Conservation (phyloP, 2,329 filamentous ascomycete species). For the Sporothrix protearum region DNA sequence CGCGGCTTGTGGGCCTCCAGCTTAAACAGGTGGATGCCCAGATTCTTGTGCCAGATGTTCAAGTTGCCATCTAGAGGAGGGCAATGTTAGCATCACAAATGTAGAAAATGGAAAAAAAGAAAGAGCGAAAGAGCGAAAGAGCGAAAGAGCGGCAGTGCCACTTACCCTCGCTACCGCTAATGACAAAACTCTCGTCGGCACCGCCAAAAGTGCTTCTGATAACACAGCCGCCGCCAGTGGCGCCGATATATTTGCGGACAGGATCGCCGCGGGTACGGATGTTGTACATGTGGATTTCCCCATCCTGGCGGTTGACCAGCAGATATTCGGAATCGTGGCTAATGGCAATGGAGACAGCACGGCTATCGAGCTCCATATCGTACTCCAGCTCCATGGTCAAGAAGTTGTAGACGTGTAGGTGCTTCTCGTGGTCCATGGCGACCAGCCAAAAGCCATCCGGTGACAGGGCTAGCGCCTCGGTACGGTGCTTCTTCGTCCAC, state of each 20-base stretch:
- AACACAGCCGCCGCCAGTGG: conserved; percentile 70
- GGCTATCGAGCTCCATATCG: conserved; percentile 64
- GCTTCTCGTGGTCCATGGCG: conserved; percentile 66
- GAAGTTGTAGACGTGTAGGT: conserved; percentile 79
- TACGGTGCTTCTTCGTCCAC: conserved; percentile 68
- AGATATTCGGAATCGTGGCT: conserved; percentile 77
- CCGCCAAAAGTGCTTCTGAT: conserved; percentile 85
- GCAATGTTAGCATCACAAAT: conserved; percentile 7
- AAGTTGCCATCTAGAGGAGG: conserved; percentile 56
- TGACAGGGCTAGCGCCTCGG: conserved; percentile 82
- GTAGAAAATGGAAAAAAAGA: background rate
- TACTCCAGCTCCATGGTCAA: conserved; percentile 70
- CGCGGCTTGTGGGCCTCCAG: conserved; percentile 71
- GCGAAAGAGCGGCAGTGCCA: background rate
- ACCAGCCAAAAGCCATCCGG: conserved; percentile 76
- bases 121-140: background rate
- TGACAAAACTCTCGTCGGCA: conserved; percentile 84
- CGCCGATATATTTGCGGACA: conserved; percentile 72
- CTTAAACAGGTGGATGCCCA: conserved; percentile 69
- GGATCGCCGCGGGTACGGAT: conserved; percentile 63
- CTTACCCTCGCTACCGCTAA: conserved; percentile 86
- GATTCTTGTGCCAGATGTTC: conserved; percentile 88
- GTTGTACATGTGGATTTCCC: conserved; percentile 74
- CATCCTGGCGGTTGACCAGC: conserved; percentile 76
- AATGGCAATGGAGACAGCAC: conserved; percentile 75